These are phyloP conservation scores for Trifolium fragiferum DNA, from an alignment of 306 rosid genomes.

Conservation along the genomic window DNA sequence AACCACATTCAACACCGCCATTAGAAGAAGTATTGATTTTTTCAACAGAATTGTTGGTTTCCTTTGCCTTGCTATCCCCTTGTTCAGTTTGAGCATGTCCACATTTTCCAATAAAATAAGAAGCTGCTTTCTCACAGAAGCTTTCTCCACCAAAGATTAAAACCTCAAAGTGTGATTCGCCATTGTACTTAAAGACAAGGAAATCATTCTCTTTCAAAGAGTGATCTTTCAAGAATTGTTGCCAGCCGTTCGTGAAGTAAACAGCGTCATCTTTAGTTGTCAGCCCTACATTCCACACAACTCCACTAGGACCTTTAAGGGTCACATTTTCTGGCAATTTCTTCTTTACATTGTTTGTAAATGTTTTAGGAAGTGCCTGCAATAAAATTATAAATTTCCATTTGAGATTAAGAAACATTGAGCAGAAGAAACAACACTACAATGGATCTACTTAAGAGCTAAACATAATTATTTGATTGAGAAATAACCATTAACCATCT, in stretches of 20 bases:
- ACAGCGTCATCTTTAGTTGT: constrained; percentile 44
- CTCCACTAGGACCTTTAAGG: constrained; percentile 72
- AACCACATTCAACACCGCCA: constrained; percentile 41
- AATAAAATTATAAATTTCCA: constrained; percentile 21
- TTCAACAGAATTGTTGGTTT: constrained; percentile 33
- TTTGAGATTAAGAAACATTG: constrained; percentile 12
- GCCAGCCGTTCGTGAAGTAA: constrained; percentile 65
- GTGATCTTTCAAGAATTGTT: constrained; percentile 62
- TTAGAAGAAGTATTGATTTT: constrained; percentile 46
- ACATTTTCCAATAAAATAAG: constrained; percentile 64
- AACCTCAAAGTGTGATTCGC: constrained; percentile 65
- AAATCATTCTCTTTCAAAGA: constrained; percentile 66
- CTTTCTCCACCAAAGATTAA: constrained; percentile 56
- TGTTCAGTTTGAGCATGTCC: constrained; percentile 35
- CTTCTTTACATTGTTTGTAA: constrained; percentile 53
- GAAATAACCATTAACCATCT: constrained; percentile 2
- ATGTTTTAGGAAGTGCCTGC: constrained; percentile 71
- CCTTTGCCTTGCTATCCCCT: constrained; percentile 42
- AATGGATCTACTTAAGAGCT: background rate
- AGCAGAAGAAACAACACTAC: background rate
- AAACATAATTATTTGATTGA: constrained; percentile 4
- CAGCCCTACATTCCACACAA: constrained; percentile 61
- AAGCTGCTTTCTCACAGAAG: constrained; percentile 65
- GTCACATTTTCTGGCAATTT: constrained; percentile 59
- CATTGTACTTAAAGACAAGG: constrained; percentile 68